A percentile compares a stretch with the other conserved stretches of the same genome.
These are phyloP conservation scores for Hymenoscyphus linearis DNA, from an alignment of 2,329 filamentous ascomycete species.

Conservation along the genomic window DNA sequence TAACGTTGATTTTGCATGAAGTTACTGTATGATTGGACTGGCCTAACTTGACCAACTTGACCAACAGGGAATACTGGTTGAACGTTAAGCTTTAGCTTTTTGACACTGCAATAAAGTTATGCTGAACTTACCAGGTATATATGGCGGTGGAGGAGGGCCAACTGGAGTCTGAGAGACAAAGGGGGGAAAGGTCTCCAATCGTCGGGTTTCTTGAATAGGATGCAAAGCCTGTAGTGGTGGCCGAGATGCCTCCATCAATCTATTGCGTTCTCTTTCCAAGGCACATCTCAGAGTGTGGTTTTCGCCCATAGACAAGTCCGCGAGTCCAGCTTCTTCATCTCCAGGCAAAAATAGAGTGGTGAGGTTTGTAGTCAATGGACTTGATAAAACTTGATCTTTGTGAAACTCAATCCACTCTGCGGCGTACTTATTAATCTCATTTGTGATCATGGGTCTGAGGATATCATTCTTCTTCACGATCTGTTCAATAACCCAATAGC, in stretches of 20 bases:
- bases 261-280: constrained; percentile 1
- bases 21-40: constrained; percentile 3
- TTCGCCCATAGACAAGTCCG: constrained; percentile 3
- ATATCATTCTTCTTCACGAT: constrained; percentile 16
- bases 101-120: no score
- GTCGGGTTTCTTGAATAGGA: constrained; percentile 4
- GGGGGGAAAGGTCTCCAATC: not conserved
- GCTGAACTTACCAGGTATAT: constrained; percentile 1
- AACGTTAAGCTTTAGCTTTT: not conserved
- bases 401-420: constrained; percentile 15
- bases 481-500: constrained; percentile 26
- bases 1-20: constrained; percentile 10
- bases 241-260: not conserved
- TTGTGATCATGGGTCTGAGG: not conserved
- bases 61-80: not conserved
- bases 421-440: constrained; percentile 18
- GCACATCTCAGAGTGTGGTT: not conserved
- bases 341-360: constrained; percentile 7
- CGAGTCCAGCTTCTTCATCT: constrained; percentile 6
- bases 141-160: not conserved
- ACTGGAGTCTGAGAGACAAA: not conserved
- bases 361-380: constrained; percentile 1
- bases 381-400: constrained; percentile 1
- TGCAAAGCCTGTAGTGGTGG: constrained; percentile 1
- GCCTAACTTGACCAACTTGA: not conserved